Evolutionary conservation across 768 basidiomycete genomes (phyloP).

Genomic region (Phylloporus sp.): DNA sequence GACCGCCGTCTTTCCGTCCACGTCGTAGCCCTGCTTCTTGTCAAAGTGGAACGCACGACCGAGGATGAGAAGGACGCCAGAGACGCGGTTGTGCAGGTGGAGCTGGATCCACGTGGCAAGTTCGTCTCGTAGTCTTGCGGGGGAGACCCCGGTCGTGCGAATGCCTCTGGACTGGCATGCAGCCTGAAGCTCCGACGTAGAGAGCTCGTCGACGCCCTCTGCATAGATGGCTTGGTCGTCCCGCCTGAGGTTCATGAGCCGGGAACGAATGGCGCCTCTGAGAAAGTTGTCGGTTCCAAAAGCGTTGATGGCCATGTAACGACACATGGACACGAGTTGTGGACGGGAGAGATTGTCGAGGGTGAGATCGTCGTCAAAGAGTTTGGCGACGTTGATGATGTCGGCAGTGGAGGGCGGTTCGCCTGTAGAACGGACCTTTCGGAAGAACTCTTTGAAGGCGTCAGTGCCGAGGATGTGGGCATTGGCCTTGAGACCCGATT

Average conservation of each 20-base stretch:
- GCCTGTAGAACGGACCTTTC: conserved; percentile 94
- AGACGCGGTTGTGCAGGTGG: conserved; percentile 86
- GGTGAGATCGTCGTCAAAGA: conserved; percentile 97
- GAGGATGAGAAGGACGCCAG: conserved; percentile 91
- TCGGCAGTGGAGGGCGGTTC: conserved; percentile 87
- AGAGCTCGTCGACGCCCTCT: conserved; percentile 88
- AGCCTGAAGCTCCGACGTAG: conserved; percentile 85
- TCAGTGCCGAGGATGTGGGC: conserved; percentile 91
- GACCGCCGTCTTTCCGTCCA: conserved; percentile 78
- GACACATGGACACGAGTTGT: conserved; percentile 95
- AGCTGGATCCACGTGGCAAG: conserved; percentile 88
- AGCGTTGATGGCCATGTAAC: conserved; percentile 97
- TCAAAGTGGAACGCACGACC: conserved; percentile 94
- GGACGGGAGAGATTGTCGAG: conserved; percentile 97
- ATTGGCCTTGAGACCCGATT: conserved; percentile 88
- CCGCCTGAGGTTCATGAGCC: conserved; percentile 74
- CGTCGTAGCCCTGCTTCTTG: conserved; percentile 62
- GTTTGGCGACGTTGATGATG: conserved; percentile 89
- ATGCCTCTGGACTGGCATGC: conserved; percentile 95
- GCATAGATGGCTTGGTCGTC: conserved; percentile 91
- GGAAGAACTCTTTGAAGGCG: conserved; percentile 99
- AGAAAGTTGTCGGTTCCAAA: conserved; percentile 99
- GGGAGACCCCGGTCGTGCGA: conserved; percentile 80
- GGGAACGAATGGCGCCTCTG: conserved; percentile 81
- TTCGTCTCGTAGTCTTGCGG: conserved; percentile 84